Percentiles rank a stretch among this genome's conserved stretches.
phyloP scores from a whole-genome alignment of 345 rosid genomes.

The Limnanthes douglasii region DNA sequence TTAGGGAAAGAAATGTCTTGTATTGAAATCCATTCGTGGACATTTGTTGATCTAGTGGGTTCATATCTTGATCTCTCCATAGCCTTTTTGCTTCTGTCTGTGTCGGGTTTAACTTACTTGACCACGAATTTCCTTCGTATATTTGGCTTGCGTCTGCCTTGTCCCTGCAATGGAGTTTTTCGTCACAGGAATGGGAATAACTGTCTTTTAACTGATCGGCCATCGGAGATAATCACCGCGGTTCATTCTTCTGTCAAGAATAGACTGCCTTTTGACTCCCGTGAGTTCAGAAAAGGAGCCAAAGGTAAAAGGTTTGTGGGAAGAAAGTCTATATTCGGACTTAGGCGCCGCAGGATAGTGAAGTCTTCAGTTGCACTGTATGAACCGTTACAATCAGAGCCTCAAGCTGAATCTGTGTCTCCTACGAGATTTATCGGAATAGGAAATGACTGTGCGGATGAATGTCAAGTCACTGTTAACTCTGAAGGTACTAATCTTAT shows the following conservation, averaged over 20 bases:
- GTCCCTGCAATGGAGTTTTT: conserved; percentile 43
- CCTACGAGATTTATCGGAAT: conserved; percentile 13
- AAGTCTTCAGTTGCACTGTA: conserved; percentile 11
- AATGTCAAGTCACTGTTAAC: conserved; percentile 7
- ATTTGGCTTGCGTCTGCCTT: conserved; percentile 37
- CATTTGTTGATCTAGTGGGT: conserved; percentile 32
- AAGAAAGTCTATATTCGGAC: conserved; percentile 17
- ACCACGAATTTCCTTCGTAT: conserved; percentile 35
- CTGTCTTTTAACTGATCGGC: conserved; percentile 26
- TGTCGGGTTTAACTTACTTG: conserved; percentile 26
- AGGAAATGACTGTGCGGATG: conserved; percentile 13
- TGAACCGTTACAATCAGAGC: conserved; percentile 12
- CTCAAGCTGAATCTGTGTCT: conserved; percentile 10
- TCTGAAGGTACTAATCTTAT: conserved; percentile 12
- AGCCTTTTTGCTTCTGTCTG: conserved; percentile 31
- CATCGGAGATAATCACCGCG: conserved; percentile 23
- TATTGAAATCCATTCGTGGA: conserved; percentile 33
- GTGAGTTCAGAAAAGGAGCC: conserved; percentile 9
- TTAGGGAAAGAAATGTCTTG: conserved; percentile 28
- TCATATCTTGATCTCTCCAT: conserved; percentile 46
- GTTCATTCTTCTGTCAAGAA: conserved; percentile 24
- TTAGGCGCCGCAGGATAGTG: conserved; percentile 21
- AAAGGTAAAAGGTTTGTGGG: conserved; percentile 14
- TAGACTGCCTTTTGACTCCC: conserved; percentile 35
- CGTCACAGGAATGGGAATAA: conserved; percentile 14